These are phyloP conservation scores for Phialocephala subalpina DNA, from an alignment of 2,329 filamentous ascomycete species.

Conservation along the genomic window DNA sequence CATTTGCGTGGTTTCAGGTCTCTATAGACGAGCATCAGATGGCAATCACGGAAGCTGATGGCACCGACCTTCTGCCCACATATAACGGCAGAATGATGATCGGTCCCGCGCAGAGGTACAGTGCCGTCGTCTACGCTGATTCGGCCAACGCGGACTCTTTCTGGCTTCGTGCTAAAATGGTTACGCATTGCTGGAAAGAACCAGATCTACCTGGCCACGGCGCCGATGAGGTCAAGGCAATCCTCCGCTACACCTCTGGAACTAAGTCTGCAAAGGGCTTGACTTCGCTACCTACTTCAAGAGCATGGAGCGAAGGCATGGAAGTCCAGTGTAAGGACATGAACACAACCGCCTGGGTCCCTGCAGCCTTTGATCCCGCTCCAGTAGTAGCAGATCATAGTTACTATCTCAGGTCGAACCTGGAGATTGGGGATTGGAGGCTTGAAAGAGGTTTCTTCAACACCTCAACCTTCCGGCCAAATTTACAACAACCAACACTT, in stretches of 20 bases:
- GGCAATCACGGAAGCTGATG: conserved; percentile 74
- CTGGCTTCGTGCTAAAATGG: conserved; percentile 70
- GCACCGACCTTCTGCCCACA: conserved; percentile 68
- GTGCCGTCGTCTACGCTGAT: conserved; percentile 69
- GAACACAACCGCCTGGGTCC: conserved; percentile 52
- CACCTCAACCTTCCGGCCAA: conserved; percentile 58
- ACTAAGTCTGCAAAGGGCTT: conserved; percentile 20
- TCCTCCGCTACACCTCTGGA: conserved; percentile 53
- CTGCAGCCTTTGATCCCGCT: conserved; percentile 51
- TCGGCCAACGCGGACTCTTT: conserved; percentile 61
- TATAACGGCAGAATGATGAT: conserved; percentile 69
- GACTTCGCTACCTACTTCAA: conserved; percentile 39
- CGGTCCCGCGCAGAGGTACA: conserved; percentile 75
- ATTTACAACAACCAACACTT: conserved; percentile 57
- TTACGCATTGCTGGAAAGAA: conserved; percentile 65
- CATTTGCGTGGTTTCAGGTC: conserved; percentile 76
- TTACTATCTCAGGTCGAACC: conserved; percentile 63
- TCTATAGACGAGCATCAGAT: conserved; percentile 74
- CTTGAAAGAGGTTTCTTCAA: conserved; percentile 68
- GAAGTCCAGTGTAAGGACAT: conserved; percentile 43
- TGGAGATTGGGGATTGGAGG: conserved; percentile 66
- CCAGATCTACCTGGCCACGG: conserved; percentile 53
- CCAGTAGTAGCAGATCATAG: conserved; percentile 58
- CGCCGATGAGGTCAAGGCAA: conserved; percentile 55
- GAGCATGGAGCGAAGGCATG: conserved; percentile 53